Base-by-base conservation (phyloP, 1,284 basidiomycete species). In the Bondarzewia mesenterica region DNA sequence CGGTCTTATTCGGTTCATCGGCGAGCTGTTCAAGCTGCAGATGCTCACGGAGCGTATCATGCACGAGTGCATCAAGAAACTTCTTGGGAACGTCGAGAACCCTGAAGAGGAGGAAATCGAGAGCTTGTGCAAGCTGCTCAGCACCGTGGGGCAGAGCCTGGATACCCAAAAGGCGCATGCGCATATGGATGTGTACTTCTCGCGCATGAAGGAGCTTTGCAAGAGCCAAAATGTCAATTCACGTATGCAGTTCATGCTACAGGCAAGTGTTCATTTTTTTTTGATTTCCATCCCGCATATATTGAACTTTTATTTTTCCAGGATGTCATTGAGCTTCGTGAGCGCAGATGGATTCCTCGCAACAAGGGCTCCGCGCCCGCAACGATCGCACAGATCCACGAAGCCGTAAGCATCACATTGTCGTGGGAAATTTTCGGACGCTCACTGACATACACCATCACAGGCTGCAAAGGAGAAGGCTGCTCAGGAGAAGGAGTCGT, bases 51-150 rank as follows among this genome's bases (percentile, higher is more conserved):
- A 62, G 52, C 60, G 60, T 40, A 60, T 62, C 69, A 97, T 99
- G 86, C 89, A 93, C 68, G 85, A 92, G 63, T 98, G 94, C 73
- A 85, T 98, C 63, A 90, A 93, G 77, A 93, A 93, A 68, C 78
- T 98, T 6, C 75, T 98, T 22, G 80, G 85, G 54, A 96, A 97
- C 63, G 87, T 94, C 50, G 85, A 91, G 52, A 89, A 91, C 61
- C 94, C 94, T 0, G 93, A 97, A 63, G 95, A 98, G 69, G 95
- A 97, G 69, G 93, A 98, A 63, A 89, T 98, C 57, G 95, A 98
- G 74, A 92, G 87, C 43, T 78, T 97, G 54, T 96, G 92, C 77
- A 93, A 93, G 67, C 78, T 98, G 47, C 69, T 98, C 52, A 80
- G 85, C 38, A 98, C 93, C 6, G 90, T 97, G 50, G 95, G 95